Base-by-base conservation (phyloP, 75 land plant species). In the Pinus tabuliformis region DNA sequence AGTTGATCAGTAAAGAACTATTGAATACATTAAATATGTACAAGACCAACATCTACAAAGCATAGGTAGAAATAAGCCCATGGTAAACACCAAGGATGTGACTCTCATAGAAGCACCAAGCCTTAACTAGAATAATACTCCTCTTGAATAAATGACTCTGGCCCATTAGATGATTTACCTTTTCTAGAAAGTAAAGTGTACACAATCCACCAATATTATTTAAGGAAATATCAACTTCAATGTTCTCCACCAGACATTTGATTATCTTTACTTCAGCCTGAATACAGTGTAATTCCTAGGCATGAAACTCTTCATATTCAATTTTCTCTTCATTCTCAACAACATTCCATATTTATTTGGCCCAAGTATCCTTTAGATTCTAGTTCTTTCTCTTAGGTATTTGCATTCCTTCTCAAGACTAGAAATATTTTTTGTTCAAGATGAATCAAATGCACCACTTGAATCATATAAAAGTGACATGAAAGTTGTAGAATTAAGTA, bases 21-120 rank as follows among this genome's bases (percentile, higher is more conserved):
- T 97, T 97, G 78, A 89, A 97, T 3, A 97, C 90, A 79, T 97
- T 91, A 83, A 97, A 97, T 70, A 97, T 92, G 85, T 97, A 97
- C 36, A 97, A 89, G 78, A 97, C 99, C 86, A 97, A 81, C 4
- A 94, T 97, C 78, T 97, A 98, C 84, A 97, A 75, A 58, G 98
- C 99, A 91, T 97, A 97, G 42, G 99, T 95, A 12, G 99, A 97
- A 36, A 97, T 97, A 61, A 97, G 90, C 36, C 96, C 98, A 86
- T 93, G 96, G 70, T 92, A 91, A 74, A 98, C 99, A 75, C 98
- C 99, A 76, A 97, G 72, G 71, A 97, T 89, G 3, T 98, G 97
- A 74, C 99, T 97, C 81, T 97, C 99, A 83, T 97, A 97, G 58
- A 95, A 97, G 73, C 99, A 97, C 99, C 99, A 97, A 2, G 99